These are phyloP conservation scores for Aspergillus sclerotioniger DNA, from an alignment of 495 filamentous ascomycete genomes.

Conservation along the genomic window DNA sequence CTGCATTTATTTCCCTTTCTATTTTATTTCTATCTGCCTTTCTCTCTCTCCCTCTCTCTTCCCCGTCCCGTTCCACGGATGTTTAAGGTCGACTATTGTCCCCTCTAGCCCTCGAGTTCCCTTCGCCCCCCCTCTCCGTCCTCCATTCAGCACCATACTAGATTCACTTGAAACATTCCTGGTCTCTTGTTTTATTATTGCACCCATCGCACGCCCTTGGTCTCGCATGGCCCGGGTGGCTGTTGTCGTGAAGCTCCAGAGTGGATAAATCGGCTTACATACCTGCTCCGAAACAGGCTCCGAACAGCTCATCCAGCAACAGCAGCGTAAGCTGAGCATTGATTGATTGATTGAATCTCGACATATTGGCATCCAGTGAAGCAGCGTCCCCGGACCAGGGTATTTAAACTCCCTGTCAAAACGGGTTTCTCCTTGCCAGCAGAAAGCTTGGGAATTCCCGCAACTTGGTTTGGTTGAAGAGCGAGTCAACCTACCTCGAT, in stretches of 20 bases:
- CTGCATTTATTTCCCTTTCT: not conserved
- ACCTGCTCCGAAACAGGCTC: conserved; percentile 20
- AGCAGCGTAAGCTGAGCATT: conserved; percentile 17
- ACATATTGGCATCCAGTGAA: not conserved
- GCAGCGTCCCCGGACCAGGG: not conserved
- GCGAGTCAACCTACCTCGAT: conserved; percentile 18
- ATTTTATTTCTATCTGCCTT: not conserved
- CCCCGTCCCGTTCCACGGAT: conserved; percentile 2
- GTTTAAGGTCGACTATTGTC: not conserved
- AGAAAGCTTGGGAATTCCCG: conserved; percentile 34
- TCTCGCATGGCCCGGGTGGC: conserved; percentile 20
- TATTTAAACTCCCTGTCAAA: conserved; percentile 19
- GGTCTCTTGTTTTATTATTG: not conserved
- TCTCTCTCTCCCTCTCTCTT: conserved; percentile 3
- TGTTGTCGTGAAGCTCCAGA: conserved; percentile 15
- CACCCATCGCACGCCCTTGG: not conserved
- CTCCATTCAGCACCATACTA: not conserved
- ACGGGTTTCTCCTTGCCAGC: conserved; percentile 15
- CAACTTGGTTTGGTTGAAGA: conserved; percentile 21
- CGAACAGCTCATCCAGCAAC: conserved; percentile 13
- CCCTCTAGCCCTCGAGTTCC: not conserved
- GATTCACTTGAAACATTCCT: conserved; percentile 7
- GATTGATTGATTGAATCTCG: too few species aligned
- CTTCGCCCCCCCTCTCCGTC: not conserved
- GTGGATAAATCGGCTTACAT: conserved; percentile 25